Evolutionary conservation across 331 rosid species (phyloP), one percentile per base, ranked within the genome.

Genomic region (Stylosanthes scabra): DNA sequence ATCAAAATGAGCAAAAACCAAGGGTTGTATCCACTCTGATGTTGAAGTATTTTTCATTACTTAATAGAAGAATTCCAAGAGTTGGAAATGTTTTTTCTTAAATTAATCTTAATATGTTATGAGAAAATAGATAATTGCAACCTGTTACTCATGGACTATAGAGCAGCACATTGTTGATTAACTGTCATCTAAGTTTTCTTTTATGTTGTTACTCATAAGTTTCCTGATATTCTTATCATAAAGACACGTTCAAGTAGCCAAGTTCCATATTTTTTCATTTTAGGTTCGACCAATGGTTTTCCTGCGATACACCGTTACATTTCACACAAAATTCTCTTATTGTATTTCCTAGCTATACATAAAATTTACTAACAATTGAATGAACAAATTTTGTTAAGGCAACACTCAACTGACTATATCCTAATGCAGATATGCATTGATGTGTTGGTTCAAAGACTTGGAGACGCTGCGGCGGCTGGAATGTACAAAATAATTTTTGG

Each of bases 391-490:
- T 27, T 42, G 58, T 79, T 14, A 12, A 46, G 62, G 15, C 16
- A 54, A 40, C 13, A 68, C 66, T 27, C 60, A 9, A 54, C 76
- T 7, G 51, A 75, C 34, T 66, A 45, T 14, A 29, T 78, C 71
- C 59, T 80, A 62, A 60, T 75, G 86, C 88, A 95, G 99, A 83
- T 95, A 61, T 95, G 90, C 84, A 90, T 95, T 66, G 97, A 95
- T 74, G 97, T 92, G 42, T 63, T 95, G 39, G 90, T 95, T 87
- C 99, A 95, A 83, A 86, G 97, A 79, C 91, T 95, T 34, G 97
- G 99, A 74, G 97, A 95, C 70, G 99, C 97, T 73, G 52, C 99
- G 8, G 99, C 99, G n/a, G 99, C 97, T 45, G 99, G 90, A 75
- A 88, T 95, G 86, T 95, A 88, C 86, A 91, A 90, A 82, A 83